Evolutionary conservation across 352 stramenopile genomes (phyloP).

Genomic region (Thraustochytrium striatum): DNA sequence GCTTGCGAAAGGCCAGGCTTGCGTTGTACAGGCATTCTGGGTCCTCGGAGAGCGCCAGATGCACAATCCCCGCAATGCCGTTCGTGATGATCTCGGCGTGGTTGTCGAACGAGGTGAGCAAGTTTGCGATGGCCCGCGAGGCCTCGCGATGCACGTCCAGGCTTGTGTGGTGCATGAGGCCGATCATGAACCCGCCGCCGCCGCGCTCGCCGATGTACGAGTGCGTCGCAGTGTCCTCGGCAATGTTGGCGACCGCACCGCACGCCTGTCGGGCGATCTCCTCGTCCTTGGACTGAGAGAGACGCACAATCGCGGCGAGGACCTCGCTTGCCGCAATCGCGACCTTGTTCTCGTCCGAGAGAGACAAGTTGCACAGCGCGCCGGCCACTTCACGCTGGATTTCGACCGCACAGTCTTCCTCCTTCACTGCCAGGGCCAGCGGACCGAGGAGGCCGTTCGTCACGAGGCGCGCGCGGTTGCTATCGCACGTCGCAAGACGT

Average conservation of each 20-base stretch:
- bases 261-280: slow-evolving; percentile 84
- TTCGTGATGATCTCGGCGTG: slow-evolving; percentile 82
- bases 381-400: slow-evolving; percentile 87
- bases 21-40: slow-evolving; percentile 89
- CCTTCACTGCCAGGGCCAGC: slow-evolving; percentile 74
- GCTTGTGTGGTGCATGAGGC: slow-evolving; percentile 67
- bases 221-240: slow-evolving; percentile 88
- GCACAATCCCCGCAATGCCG: slow-evolving; percentile 79
- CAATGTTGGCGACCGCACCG: slow-evolving; percentile 84
- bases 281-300: slow-evolving; percentile 79
- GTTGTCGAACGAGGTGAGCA: slow-evolving; percentile 84
- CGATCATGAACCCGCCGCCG: slow-evolving; percentile 62
- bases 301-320: slow-evolving; percentile 68
- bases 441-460: slow-evolving; percentile 71
- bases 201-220: slow-evolving; percentile 69
- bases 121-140: slow-evolving; percentile 81
- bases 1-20: slow-evolving; percentile 85
- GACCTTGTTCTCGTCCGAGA: slow-evolving; percentile 83
- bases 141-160: slow-evolving; percentile 89
- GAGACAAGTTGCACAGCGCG: slow-evolving; percentile 85
- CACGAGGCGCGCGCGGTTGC: slow-evolving; percentile 81
- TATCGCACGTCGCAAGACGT: slow-evolving; percentile 77
- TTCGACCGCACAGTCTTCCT: slow-evolving; percentile 71
- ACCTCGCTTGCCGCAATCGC: slow-evolving; percentile 67
- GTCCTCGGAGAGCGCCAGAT: slow-evolving; percentile 79